phyloP scores from a whole-genome alignment of 2,329 filamentous ascomycete species.

The Venturiaceae sp. region DNA sequence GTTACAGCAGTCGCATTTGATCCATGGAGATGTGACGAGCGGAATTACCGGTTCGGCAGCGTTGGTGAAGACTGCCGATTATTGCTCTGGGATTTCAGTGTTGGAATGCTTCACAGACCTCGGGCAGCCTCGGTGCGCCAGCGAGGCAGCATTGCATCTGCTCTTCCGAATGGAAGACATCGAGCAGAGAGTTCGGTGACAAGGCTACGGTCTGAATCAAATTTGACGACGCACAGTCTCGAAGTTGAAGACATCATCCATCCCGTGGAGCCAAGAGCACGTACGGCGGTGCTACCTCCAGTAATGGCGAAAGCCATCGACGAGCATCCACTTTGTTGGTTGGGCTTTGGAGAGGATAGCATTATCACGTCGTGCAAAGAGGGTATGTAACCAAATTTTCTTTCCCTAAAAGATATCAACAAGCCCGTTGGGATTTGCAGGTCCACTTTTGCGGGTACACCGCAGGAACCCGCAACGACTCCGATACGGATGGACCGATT shows the following conservation, averaged over 20 bases:
- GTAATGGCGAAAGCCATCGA: conserved; percentile 69
- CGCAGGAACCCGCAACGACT: not conserved
- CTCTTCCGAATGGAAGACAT: conserved; percentile 41
- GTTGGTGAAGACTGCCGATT: conserved; percentile 90
- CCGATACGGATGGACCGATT: not conserved
- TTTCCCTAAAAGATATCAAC: not conserved
- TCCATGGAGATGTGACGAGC: conserved; percentile 91
- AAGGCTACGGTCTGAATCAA: conserved; percentile 39
- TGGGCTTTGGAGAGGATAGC: conserved; percentile 87
- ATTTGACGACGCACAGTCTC: not conserved
- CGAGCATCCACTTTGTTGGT: conserved; percentile 76
- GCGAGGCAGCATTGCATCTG: conserved; percentile 40
- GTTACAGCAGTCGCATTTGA: conserved; percentile 91
- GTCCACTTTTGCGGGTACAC: not conserved
- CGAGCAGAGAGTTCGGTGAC: conserved; percentile 53
- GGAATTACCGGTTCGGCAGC: conserved; percentile 90
- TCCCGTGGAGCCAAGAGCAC: conserved; percentile 72
- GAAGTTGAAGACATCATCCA: conserved; percentile 59
- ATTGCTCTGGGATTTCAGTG: conserved; percentile 93
- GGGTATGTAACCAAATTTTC: conserved; percentile 33
- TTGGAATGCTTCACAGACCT: conserved; percentile 89
- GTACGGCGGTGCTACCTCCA: conserved; percentile 78
- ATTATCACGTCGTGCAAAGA: conserved; percentile 89
- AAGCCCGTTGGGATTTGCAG: not conserved
- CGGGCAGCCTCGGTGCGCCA: conserved; percentile 59